Evolutionary conservation across 768 basidiomycete species (phyloP), one percentile per base, ranked within the genome.

Genomic region (Amanita pallidorosea): DNA sequence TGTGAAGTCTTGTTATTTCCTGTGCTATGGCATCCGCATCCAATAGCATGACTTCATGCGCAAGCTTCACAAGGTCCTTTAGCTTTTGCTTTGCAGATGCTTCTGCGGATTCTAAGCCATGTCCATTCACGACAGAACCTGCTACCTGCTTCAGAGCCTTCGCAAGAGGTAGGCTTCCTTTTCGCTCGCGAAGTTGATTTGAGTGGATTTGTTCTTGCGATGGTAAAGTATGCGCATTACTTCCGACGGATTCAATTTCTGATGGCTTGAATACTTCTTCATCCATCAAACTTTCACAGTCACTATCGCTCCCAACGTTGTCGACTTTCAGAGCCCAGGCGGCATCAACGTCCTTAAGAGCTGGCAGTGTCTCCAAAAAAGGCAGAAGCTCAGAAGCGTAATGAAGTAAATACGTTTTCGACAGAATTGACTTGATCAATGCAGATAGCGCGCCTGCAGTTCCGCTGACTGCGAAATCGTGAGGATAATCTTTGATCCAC

Each of bases 331-430:
- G 60, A n/a, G 87, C 81, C 88, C 89, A 91, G 6, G 77, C 64
- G 20, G 72, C 70, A 61, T 91, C 87, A 48, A 73, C 72, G 60
- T 91, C 88, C n/a, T 70, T 66, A 22, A 86, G 69, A 31, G 63
- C 70, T 4, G 83, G 73, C 8, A 88, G 69, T 45, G 75, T 69
- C 56, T 89, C 85, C 33, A 88, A 69, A 61, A 92, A 91, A 1
- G 87, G 86, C 8, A 88, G 73, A 57, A 92, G 80, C 58, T 88
- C 85, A 12, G 85, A 81, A 34, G 85, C 89, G 56, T 92, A 92
- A 62, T 91, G 88, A 12, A 89, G 72, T 18, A 90, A 79, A 60
- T 90, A 82, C 0, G 84, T 84, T 63, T 90, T 88, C 45, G 80
- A 77, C 7, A 85, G 72, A 56, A 90, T 83, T 0, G 85, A 88